Conservation (phyloP, 495 filamentous ascomycete species). For the Hyaloscypha hepaticicola region DNA sequence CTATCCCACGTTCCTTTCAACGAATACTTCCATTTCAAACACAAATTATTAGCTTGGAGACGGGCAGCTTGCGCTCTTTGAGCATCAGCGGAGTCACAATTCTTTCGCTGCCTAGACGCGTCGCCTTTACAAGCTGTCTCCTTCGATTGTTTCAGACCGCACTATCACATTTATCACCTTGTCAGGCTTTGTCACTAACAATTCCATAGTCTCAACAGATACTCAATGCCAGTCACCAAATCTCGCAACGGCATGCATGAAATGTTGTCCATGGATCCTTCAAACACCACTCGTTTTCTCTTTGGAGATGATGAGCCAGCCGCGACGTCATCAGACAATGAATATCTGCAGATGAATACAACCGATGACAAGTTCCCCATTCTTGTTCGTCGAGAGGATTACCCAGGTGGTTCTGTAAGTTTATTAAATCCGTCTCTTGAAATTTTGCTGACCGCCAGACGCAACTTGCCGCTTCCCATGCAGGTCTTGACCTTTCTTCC, state of each 20-base stretch:
- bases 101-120: not conserved
- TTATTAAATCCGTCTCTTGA: slow-evolving; percentile 3
- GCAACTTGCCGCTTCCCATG: slow-evolving; percentile 77
- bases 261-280: slow-evolving; percentile 59
- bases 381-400: slow-evolving; percentile 28
- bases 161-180: slow-evolving; percentile 22
- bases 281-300: slow-evolving; percentile 78
- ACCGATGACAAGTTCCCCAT: slow-evolving; percentile 78
- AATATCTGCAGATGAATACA: slow-evolving; percentile 69
- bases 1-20: not conserved
- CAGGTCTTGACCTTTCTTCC: slow-evolving; percentile 77
- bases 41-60: not conserved
- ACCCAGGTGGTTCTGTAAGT: slow-evolving; percentile 27
- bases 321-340: slow-evolving; percentile 60
- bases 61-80: not conserved
- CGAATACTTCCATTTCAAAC: not conserved
- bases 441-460: slow-evolving; percentile 31
- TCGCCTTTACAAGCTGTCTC: not conserved
- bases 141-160: slow-evolving; percentile 2
- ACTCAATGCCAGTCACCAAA: slow-evolving; percentile 83
- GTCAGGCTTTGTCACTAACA: slow-evolving; percentile 32
- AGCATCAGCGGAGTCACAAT: not conserved
- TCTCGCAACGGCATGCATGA: slow-evolving; percentile 58
- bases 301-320: slow-evolving; percentile 75
- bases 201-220: slow-evolving; percentile 66